phyloP scores from a whole-genome alignment of 148 eudicot genomes.

The Euryodendron excelsum region DNA sequence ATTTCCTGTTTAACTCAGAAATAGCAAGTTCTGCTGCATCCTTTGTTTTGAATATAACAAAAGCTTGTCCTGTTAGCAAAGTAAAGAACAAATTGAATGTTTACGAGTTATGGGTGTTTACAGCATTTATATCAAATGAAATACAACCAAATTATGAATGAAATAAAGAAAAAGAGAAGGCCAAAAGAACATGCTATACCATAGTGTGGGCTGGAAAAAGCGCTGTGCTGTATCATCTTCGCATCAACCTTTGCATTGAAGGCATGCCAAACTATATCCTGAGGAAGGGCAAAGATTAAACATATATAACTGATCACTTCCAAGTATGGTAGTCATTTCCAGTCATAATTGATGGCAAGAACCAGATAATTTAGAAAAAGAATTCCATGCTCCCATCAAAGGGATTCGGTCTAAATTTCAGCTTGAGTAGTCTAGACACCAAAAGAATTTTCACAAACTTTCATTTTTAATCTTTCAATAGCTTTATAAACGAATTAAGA shows the following conservation, averaged over 20 bases:
- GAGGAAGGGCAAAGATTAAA: conserved; percentile 14
- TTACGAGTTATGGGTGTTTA: background rate
- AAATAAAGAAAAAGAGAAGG: background rate
- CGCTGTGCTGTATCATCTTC: conserved; percentile 36
- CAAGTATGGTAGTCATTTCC: background rate
- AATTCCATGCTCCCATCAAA: background rate
- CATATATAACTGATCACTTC: background rate
- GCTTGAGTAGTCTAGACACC: background rate
- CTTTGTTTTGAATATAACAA: conserved; percentile 47
- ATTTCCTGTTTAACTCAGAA: conserved; percentile 35
- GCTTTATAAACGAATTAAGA: background rate
- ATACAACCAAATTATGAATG: background rate
- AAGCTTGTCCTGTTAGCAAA: conserved; percentile 52
- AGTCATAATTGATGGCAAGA: background rate
- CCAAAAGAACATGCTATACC: conserved; percentile 31
- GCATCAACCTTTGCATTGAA: conserved; percentile 39
- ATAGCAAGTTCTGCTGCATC: conserved; percentile 48
- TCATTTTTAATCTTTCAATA: background rate
- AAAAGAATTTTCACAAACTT: background rate
- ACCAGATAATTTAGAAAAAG: background rate
- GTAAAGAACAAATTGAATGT: background rate
- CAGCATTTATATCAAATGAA: background rate
- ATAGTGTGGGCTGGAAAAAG: conserved; percentile 28
- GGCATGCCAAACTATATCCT: conserved; percentile 41
- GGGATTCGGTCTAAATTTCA: background rate